phyloP scores from a whole-genome alignment of 2,329 filamentous ascomycete genomes.

The Cladophialophora exuberans region DNA sequence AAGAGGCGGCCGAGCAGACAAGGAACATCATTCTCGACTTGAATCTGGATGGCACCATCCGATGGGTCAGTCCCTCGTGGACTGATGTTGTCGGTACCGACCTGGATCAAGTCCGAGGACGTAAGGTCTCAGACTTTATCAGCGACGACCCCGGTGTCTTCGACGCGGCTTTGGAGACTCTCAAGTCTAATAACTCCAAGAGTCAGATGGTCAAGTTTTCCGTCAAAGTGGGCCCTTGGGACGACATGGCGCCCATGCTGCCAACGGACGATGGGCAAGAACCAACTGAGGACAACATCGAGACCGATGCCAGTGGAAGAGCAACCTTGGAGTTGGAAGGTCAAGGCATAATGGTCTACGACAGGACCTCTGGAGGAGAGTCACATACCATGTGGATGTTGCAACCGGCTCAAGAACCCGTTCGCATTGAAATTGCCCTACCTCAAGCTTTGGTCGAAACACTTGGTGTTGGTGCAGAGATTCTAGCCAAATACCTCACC shows the following conservation, averaged over 20 bases:
- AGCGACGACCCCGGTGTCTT: conserved; percentile 81
- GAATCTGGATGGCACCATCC: conserved; percentile 83
- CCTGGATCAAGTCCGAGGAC: conserved; percentile 72
- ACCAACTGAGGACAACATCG: conserved; percentile 38
- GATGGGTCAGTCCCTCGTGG: conserved; percentile 98
- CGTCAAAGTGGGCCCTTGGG: conserved; percentile 69
- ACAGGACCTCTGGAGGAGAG: conserved; percentile 80
- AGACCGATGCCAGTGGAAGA: conserved; percentile 21
- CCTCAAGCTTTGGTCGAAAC: conserved; percentile 88
- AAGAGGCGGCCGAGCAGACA: conserved; percentile 93
- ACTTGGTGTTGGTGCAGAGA: conserved; percentile 89
- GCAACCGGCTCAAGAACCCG: conserved; percentile 81
- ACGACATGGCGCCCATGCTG: conserved; percentile 58
- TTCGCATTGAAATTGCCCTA: conserved; percentile 95
- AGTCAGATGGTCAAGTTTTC: conserved; percentile 88
- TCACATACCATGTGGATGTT: conserved; percentile 98
- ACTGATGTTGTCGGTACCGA: conserved; percentile 84
- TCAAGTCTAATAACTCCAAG: conserved; percentile 89
- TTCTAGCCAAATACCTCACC: conserved; percentile 91
- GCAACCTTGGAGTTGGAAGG: conserved; percentile 78
- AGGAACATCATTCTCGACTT: conserved; percentile 96
- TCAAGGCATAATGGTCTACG: conserved; percentile 98
- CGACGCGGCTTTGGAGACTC: conserved; percentile 78
- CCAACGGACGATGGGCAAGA: conserved; percentile 39
- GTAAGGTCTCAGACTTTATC: conserved; percentile 77